These are phyloP conservation scores for Pseudozyma tsukubaensis DNA, from an alignment of 1,284 basidiomycete species.

Conservation along the genomic window DNA sequence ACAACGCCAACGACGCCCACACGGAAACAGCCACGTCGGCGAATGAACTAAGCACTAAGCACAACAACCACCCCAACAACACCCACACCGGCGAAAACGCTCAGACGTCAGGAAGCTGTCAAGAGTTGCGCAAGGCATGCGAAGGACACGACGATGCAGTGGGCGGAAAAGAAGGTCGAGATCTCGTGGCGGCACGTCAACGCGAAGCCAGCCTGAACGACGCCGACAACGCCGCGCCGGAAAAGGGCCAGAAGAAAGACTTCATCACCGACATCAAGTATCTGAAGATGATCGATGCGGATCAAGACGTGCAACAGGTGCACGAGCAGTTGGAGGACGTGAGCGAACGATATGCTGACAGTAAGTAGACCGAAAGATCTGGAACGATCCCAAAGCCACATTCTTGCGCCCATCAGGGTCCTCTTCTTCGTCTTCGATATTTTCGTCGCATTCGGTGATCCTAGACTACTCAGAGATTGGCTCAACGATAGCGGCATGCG, in stretches of 20 bases:
- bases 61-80: conserved; percentile 12
- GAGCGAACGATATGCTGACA: conserved; percentile 19
- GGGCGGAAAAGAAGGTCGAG: conserved; percentile 18
- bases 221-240: not conserved
- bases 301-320: conserved; percentile 37
- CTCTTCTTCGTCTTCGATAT: no score
- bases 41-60: no score
- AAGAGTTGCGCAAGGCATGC: conserved; percentile 10
- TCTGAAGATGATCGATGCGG: conserved; percentile 32
- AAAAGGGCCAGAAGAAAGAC: conserved; percentile 12
- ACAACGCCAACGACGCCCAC: conserved; percentile 2
- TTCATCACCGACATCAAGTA: conserved; percentile 24
- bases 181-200: conserved; percentile 16
- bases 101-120: no score
- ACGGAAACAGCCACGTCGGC: conserved; percentile 9
- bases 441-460: no score
- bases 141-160: conserved; percentile 7
- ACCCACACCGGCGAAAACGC: conserved; percentile 4
- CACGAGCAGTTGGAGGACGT: conserved; percentile 33
- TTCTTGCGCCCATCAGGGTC: no score
- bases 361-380: conserved; percentile 30
- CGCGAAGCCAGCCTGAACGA: conserved; percentile 1
- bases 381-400: no score
- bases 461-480: no score
- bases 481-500: no score